A percentile compares a stretch with the other conserved stretches of the same genome.
These are phyloP conservation scores for Pulveroboletus frians DNA, from an alignment of 768 basidiomycete genomes.

Conservation along the genomic window DNA sequence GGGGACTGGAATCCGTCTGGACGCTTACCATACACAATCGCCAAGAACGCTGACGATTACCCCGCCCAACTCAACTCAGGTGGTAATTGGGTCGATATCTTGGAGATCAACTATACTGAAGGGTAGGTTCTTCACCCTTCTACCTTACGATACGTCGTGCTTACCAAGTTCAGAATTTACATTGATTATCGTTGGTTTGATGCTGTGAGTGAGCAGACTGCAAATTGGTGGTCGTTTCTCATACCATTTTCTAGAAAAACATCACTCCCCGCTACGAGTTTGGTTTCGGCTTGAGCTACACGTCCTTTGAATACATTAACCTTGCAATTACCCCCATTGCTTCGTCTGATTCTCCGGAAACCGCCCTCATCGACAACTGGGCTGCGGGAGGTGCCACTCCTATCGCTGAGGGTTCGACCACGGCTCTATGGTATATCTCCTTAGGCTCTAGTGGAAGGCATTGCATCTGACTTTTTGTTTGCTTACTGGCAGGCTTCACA, in stretches of 20 bases:
- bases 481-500: slow-evolving; percentile 48
- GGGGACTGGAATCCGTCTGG: slow-evolving; percentile 74
- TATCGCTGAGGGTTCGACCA: slow-evolving; percentile 51
- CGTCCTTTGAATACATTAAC: slow-evolving; percentile 66
- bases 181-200: slow-evolving; percentile 77
- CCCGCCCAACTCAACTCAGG: slow-evolving; percentile 35
- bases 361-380: slow-evolving; percentile 45
- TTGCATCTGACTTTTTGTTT: background rate
- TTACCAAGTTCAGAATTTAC: slow-evolving; percentile 35
- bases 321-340: slow-evolving; percentile 45
- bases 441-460: background rate
- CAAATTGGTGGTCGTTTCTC: background rate
- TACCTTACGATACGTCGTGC: background rate
- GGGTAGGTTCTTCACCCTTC: slow-evolving; percentile 13
- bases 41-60: slow-evolving; percentile 51
- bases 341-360: slow-evolving; percentile 28
- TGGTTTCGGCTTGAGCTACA: slow-evolving; percentile 86
- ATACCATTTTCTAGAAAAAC: slow-evolving; percentile 39
- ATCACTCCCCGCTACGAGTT: slow-evolving; percentile 84
- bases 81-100: slow-evolving; percentile 25
- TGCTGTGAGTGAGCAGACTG: slow-evolving; percentile 39
- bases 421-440: slow-evolving; percentile 51
- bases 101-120: slow-evolving; percentile 62
- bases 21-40: slow-evolving; percentile 69
- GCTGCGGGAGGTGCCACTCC: slow-evolving; percentile 53